phyloP scores from a whole-genome alignment of 768 basidiomycete genomes.

The Amanita muscaria region DNA sequence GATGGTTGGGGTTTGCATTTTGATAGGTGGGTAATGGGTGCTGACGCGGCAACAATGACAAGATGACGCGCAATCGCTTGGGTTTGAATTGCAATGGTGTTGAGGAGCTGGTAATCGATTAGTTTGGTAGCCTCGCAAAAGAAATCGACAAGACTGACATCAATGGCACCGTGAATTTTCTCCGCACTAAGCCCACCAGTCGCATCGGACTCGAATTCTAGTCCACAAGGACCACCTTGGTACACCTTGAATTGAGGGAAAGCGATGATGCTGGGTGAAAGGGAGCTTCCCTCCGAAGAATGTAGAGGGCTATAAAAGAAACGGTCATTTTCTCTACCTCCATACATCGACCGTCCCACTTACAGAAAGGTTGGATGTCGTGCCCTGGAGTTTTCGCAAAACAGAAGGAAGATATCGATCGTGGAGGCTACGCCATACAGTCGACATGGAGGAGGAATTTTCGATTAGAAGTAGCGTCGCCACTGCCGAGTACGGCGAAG shows the following conservation, averaged over 20 bases:
- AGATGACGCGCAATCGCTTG: slow-evolving; percentile 37
- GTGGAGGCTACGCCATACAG: slow-evolving; percentile 40
- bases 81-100: slow-evolving; percentile 21
- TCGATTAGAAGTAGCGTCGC: slow-evolving; percentile 45
- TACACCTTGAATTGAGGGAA: slow-evolving; percentile 35
- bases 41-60: slow-evolving; percentile 44
- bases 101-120: slow-evolving; percentile 23
- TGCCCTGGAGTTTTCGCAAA: slow-evolving; percentile 30
- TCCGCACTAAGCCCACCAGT: slow-evolving; percentile 37
- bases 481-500: slow-evolving; percentile 24
- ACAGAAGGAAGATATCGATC: slow-evolving; percentile 37
- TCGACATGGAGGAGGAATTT: slow-evolving; percentile 39
- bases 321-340: neutral
- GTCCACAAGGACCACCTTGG: slow-evolving; percentile 26
- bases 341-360: slow-evolving; percentile 14
- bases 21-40: slow-evolving; percentile 27
- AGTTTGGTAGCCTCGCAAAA: neutral
- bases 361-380: slow-evolving; percentile 33
- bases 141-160: slow-evolving; percentile 25
- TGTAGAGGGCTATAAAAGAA: slow-evolving; percentile 1
- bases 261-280: slow-evolving; percentile 20
- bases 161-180: slow-evolving; percentile 34
- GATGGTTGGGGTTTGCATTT: slow-evolving; percentile 19
- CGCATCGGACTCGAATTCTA: slow-evolving; percentile 33
- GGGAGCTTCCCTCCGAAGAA: slow-evolving; percentile 27